Evolutionary conservation across 495 filamentous ascomycete genomes (phyloP), one percentile per base, ranked within the genome.

Genomic region (Geoglossum glabrum): DNA sequence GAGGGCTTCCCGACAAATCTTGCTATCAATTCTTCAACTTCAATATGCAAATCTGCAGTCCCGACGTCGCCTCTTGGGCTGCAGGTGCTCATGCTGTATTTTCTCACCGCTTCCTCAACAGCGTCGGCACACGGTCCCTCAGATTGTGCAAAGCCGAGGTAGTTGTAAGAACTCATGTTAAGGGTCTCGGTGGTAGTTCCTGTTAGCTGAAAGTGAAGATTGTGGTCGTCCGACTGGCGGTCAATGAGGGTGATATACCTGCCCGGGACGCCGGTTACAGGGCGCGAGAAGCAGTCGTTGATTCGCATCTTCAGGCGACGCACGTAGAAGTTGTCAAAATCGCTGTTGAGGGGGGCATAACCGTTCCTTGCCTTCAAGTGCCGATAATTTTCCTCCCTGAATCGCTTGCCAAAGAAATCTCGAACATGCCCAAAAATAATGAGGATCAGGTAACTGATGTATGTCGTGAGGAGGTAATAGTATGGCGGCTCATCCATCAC

Each of bases 151-250:
- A 98, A 98, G 28, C 92, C 92, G 7, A 98, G 85, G 63, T 98
- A 98, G 66, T 98, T 98, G 76, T 98, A 98, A 3, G 92, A 98
- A 72, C 89, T 95, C 81, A 98, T 81, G 68, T 98, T 98, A 58
- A 98, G 71, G 0, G 92, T 96, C 66, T 98, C 87, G n/a, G 92
- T 97, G 52, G 79, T 81, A 34, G 87, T 93, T 38, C 93, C 93
- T 10, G 83, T 89, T 63, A 86, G 77, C 64, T 86, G 79, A 73
- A 94, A 98, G 62, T 80, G 79, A 62, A 82, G 76, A 69, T 97
- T 97, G 72, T 87, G 83, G 64, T 97, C 86, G 68, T 88, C 76
- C 0, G 89, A 93, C 38, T 75, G 79, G 59, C 92, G 84, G 67
- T 97, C 89, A 52, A 96, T 74, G 34, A 98, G 73, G 28, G 86